Base-by-base conservation (phyloP, 768 basidiomycete genomes). In the Macrolepiota dolichaula region DNA sequence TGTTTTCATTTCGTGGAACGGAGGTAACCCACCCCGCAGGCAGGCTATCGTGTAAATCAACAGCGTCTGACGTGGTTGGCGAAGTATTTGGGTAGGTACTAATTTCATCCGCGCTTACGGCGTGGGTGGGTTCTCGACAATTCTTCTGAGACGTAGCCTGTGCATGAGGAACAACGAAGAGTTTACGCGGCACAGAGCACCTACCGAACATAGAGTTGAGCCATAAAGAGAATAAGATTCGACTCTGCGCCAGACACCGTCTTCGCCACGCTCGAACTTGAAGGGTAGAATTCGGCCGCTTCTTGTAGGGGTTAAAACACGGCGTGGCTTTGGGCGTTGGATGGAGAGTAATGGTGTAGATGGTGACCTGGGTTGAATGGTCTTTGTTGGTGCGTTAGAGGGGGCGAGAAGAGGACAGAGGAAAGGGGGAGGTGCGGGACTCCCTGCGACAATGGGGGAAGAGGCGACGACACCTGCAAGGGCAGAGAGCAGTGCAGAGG, bases 161-260 rank as follows among this genome's bases (percentile, higher is more conserved):
- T 10, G 47, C 61, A 56, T 38, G 35, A 62, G 54, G n/a, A n/a
- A 24, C 54, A 50, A 47, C 50, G 44, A 25, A 19, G 52, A 36
- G 35, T 25, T 32, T 32, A 63, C 49, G 62, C 58, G 25, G 57
- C 17, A 38, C 37, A 19, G 44, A 35, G 19, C 57, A 76, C 85
- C 75, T 66, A 84, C 84, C n/a, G 74, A 62, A 68, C 87, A 82
- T 40, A 87, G 76, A 13, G 85, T 83, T n/a, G 85, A 86, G n/a
- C 90, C 89, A 65, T 86, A 89, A 40, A 90, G 72, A 12, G 85
- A 82, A 74, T 86, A 91, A 27, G 69, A 65, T 9, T 76, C 73
- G 1, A 81, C 76, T 69, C 78, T 83, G 46, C 80, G 78, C 88
- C 88, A 90, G 57, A 75, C 65, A 3, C 81, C 83, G 74, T 88